A percentile compares a stretch with the other conserved stretches of the same genome.
These are phyloP conservation scores for Ogataea henricii DNA, from an alignment of 805 yeast species.

Conservation along the genomic window DNA sequence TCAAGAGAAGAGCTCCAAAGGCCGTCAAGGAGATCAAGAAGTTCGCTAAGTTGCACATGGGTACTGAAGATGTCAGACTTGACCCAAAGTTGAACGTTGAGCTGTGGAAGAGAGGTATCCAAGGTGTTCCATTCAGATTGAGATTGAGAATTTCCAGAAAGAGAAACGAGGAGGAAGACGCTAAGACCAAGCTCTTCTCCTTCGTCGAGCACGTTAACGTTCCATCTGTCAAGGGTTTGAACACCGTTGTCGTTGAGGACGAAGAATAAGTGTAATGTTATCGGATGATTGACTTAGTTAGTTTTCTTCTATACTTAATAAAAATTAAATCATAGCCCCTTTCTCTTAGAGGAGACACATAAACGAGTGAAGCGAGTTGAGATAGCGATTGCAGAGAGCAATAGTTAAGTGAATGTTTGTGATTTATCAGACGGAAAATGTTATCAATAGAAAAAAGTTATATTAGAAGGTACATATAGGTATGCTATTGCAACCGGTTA, in stretches of 20 bases:
- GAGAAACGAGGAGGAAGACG: slow-evolving; percentile 99
- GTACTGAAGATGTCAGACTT: slow-evolving; percentile 97
- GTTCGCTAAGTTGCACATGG: slow-evolving; percentile 98
- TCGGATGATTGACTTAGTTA: slow-evolving; percentile 16
- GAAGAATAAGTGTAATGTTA: slow-evolving; percentile 36
- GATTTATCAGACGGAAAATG: no score
- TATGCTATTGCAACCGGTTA: not conserved
- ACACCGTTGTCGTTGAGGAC: slow-evolving; percentile 93
- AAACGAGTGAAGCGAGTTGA: not conserved
- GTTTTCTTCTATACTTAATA: slow-evolving; percentile 14
- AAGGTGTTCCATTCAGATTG: slow-evolving; percentile 97
- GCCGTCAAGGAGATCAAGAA: slow-evolving; percentile 99
- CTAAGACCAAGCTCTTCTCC: slow-evolving; percentile 96
- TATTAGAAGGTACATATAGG: no score
- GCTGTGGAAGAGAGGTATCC: slow-evolving; percentile 99
- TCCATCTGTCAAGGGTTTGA: slow-evolving; percentile 94
- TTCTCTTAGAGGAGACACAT: not conserved
- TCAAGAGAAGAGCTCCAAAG: slow-evolving; percentile 99
- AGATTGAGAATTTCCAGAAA: slow-evolving; percentile 95
- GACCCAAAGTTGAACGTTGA: slow-evolving; percentile 98
- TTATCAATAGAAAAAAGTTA: no score
- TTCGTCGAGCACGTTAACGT: slow-evolving; percentile 97
- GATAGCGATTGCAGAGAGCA: no score
- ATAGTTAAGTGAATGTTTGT: no score
- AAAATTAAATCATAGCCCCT: slow-evolving; percentile 13